These are phyloP conservation scores for Scedosporium minutisporum DNA, from an alignment of 2,329 filamentous ascomycete species.

Conservation along the genomic window DNA sequence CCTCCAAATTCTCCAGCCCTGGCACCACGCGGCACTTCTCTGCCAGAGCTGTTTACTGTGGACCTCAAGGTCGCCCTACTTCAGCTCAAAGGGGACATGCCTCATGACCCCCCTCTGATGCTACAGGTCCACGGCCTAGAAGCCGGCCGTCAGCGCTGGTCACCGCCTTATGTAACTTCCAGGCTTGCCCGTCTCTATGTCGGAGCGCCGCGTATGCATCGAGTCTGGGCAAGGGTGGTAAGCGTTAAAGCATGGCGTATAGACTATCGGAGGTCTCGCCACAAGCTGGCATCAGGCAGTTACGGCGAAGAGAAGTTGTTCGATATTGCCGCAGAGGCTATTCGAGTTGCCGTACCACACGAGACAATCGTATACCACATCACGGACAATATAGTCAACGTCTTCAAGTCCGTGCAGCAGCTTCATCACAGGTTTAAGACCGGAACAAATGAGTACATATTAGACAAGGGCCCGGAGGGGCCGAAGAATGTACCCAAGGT, in stretches of 20 bases:
- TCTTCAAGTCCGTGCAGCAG: constrained; percentile 77
- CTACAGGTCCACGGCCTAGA: constrained; percentile 78
- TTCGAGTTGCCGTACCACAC: constrained; percentile 81
- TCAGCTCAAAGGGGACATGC: constrained; percentile 83
- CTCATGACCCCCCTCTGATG: constrained; percentile 84
- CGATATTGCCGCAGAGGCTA: constrained; percentile 75
- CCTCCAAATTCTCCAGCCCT: constrained; percentile 20
- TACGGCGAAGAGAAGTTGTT: constrained; percentile 68
- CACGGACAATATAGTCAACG: constrained; percentile 87
- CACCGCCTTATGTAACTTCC: constrained; percentile 68
- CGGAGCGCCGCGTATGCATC: constrained; percentile 71
- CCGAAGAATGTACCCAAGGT: constrained; percentile 83
- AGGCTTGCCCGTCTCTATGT: constrained; percentile 79
- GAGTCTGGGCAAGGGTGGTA: constrained; percentile 77
- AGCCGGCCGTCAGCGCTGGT: constrained; percentile 77
- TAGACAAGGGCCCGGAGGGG: constrained; percentile 74
- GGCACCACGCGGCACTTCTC: constrained; percentile 3
- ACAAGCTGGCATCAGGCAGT: constrained; percentile 50
- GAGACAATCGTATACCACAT: constrained; percentile 83
- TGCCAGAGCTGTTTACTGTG: constrained; percentile 62
- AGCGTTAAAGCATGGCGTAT: constrained; percentile 73
- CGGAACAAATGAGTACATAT: constrained; percentile 76
- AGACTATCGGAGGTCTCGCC: constrained; percentile 68
- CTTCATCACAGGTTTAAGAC: constrained; percentile 89
- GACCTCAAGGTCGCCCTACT: constrained; percentile 75